Evolutionary conservation across 2,329 filamentous ascomycete genomes (phyloP).

Genomic region (Xenoacremonium recifei): DNA sequence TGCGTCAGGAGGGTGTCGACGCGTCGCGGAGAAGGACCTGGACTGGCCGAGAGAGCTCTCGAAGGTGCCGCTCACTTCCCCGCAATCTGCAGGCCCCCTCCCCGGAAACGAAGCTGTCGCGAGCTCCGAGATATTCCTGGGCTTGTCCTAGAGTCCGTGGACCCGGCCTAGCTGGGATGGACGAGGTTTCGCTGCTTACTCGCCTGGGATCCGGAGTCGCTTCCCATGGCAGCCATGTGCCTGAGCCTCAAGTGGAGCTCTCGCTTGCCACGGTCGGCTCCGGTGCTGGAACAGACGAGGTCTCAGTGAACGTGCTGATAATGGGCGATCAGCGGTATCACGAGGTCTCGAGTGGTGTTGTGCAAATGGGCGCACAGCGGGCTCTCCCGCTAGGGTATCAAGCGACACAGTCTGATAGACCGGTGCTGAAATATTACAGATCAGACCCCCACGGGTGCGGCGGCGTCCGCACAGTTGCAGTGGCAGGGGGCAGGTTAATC

Average conservation of each 20-base stretch:
- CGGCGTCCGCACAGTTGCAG: not conserved
- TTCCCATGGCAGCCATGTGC: conserved; percentile 13
- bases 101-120: too few relatives aligned
- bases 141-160: conserved; percentile 26
- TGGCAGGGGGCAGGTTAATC: not conserved
- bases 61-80: too few relatives aligned
- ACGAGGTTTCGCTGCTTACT: conserved; percentile 7
- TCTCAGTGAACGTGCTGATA: too few relatives aligned
- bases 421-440: too few relatives aligned
- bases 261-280: too few relatives aligned
- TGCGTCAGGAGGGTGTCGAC: conserved; percentile 1
- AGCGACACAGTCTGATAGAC: too few relatives aligned
- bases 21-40: not conserved
- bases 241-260: conserved; percentile 25
- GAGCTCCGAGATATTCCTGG: conserved; percentile 7
- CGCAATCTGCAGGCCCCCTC: conserved; percentile 20
- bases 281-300: too few relatives aligned
- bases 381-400: too few relatives aligned
- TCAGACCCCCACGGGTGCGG: too few relatives aligned
- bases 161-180: conserved; percentile 11
- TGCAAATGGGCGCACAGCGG: too few relatives aligned
- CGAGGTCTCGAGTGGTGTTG: too few relatives aligned
- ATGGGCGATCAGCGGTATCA: too few relatives aligned
- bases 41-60: conserved; percentile 13
- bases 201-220: conserved; percentile 10